phyloP scores from a whole-genome alignment of 768 basidiomycete species.

The Pleurotus pulmonarius region DNA sequence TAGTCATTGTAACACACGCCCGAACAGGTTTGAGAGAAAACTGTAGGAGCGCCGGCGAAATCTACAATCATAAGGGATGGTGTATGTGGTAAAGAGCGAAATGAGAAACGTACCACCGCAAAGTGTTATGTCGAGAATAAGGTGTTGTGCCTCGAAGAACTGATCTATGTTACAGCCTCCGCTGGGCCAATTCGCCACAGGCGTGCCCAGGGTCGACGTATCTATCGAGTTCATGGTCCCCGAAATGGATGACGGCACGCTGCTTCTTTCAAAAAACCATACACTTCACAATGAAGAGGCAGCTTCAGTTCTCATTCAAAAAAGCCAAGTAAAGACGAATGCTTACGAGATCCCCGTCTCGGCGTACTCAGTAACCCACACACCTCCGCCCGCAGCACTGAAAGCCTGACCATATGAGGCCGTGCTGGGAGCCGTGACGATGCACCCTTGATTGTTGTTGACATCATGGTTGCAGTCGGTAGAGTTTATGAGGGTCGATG shows the following conservation, averaged over 20 bases:
- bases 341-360: slow-evolving; percentile 60
- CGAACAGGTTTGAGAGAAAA: slow-evolving; percentile 59
- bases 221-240: slow-evolving; percentile 48
- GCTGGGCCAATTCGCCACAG: slow-evolving; percentile 65
- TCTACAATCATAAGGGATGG: slow-evolving; percentile 18
- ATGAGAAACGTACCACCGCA: slow-evolving; percentile 44
- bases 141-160: slow-evolving; percentile 59
- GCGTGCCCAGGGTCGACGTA: slow-evolving; percentile 58
- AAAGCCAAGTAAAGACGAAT: neutral
- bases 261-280: slow-evolving; percentile 60
- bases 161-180: slow-evolving; percentile 47
- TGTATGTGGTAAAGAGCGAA: neutral
- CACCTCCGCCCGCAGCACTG: slow-evolving; percentile 62
- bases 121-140: slow-evolving; percentile 74
- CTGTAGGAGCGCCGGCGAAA: slow-evolving; percentile 47
- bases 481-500: slow-evolving; percentile 48
- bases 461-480: slow-evolving; percentile 55
- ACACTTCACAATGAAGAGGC: slow-evolving; percentile 29
- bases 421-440: slow-evolving; percentile 48
- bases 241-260: slow-evolving; percentile 45
- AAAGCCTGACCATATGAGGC: slow-evolving; percentile 65
- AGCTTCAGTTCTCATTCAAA: no score
- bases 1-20: slow-evolving; percentile 71
- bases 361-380: slow-evolving; percentile 76
- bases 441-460: slow-evolving; percentile 63